Base-by-base conservation (phyloP, 805 yeast species). In the Torulaspora delbrueckii region DNA sequence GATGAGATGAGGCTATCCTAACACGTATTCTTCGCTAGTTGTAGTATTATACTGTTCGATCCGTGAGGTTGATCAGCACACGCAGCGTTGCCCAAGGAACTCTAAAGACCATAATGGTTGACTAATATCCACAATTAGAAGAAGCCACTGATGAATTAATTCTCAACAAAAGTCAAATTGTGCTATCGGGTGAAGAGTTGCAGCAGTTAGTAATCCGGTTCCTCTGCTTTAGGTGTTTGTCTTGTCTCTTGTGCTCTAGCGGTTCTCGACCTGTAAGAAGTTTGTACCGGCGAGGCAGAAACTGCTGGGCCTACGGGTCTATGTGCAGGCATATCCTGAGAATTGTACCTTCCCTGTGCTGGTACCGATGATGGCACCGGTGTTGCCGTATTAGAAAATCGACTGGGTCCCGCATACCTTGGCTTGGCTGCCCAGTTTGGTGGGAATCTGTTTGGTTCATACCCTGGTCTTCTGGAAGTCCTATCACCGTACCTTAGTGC, bases 261-360 rank as follows among this genome's bases (percentile, higher is more conserved):
- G 5, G 49, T 52, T 46, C 63, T 56, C 7, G 63, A 57, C 41
- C 50, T 52, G 39, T 58, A 58, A 10, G 54, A 47, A 1, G 49
- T 40, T 12, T 47, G 40, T 3, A 46, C 36, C 5, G 46, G 37
- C 14, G 43, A n/a, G 12, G 36, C 40, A 8, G 45, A n/a, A 40
- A 9, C 4, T n/a, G 36, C 16, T 4, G 43, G 32, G 10, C 30
- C 36, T 8, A 38, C 14, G 2, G 48, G 24, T n/a, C 16, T 28
- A 31, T 40, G 37, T 5, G 39, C 18, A 12, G 25, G 5, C 7
- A 23, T 23, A 25, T 26, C 37, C 8, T 18, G 34, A 6, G 32
- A 3, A 14, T 19, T 19, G 37, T 34, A 34, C 9, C 26, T 34
- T n/a, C 25, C 13, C 8, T 35, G 23, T n/a, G 34, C 25, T 25